Percentiles rank a stretch among this genome's conserved stretches.
Conservation (phyloP, 2,329 filamentous ascomycete genomes). For the Colletotrichum higginsianum region DNA sequence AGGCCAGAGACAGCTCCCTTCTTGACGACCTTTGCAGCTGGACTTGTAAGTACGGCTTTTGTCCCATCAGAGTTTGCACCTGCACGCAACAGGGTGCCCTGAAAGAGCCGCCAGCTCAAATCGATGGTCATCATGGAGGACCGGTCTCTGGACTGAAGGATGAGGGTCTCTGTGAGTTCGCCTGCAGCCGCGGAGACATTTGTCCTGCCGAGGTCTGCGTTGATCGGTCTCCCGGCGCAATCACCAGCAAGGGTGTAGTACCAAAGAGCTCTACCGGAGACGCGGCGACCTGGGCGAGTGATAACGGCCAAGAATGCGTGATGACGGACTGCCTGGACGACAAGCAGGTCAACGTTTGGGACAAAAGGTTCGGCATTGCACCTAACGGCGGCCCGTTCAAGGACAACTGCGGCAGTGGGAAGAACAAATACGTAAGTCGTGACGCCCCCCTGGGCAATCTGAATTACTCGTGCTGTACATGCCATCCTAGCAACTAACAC, state of each 20-base stretch:
- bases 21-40: constrained; percentile 50
- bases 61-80: constrained; percentile 45
- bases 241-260: too few relatives aligned
- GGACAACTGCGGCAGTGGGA: constrained; percentile 5
- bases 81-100: background rate
- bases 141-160: background rate
- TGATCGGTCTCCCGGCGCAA: background rate
- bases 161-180: background rate
- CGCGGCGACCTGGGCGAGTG: constrained; percentile 9
- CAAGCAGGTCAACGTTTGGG: background rate
- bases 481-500: too few relatives aligned
- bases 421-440: constrained; percentile 12
- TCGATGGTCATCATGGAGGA: background rate
- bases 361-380: background rate
- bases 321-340: constrained; percentile 7
- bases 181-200: background rate
- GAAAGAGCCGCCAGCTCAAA: background rate
- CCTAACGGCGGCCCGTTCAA: constrained; percentile 12
- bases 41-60: constrained; percentile 49
- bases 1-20: too few relatives aligned
- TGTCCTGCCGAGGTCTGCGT: background rate
- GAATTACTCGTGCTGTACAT: too few relatives aligned
- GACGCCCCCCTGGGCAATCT: too few relatives aligned
- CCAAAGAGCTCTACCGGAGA: too few relatives aligned
- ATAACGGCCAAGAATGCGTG: constrained; percentile 20